A percentile compares a stretch with the other conserved stretches of the same genome.
phyloP scores from a whole-genome alignment of 768 basidiomycete species.

The Pleurotus djamor region DNA sequence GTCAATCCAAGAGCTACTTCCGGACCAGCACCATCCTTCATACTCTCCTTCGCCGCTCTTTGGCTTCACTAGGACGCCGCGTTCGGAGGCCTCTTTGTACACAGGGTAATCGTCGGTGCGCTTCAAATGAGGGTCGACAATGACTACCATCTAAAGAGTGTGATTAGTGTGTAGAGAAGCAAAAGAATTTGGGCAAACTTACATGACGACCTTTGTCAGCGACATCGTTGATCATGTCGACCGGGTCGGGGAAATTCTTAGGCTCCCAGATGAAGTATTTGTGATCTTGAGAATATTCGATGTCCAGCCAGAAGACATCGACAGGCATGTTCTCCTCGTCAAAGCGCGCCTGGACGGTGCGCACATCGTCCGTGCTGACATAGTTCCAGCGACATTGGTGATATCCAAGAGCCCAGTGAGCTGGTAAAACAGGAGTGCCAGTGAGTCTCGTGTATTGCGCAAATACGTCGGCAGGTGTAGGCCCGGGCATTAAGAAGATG shows the following conservation, averaged over 20 bases:
- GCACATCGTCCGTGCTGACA: slow-evolving; percentile 83
- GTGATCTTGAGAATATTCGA: slow-evolving; percentile 92
- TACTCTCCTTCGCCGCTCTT: slow-evolving; percentile 81
- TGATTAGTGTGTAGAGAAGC: background rate
- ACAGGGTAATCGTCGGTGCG: slow-evolving; percentile 76
- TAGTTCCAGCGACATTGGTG: slow-evolving; percentile 99
- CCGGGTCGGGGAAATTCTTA: slow-evolving; percentile 90
- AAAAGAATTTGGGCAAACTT: background rate
- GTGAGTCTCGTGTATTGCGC: slow-evolving; percentile 84
- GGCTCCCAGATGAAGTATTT: slow-evolving; percentile 98
- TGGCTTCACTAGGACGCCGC: slow-evolving; percentile 80
- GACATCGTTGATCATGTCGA: slow-evolving; percentile 90
- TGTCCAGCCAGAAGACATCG: slow-evolving; percentile 97
- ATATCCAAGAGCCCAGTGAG: slow-evolving; percentile 89
- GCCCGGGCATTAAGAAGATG: slow-evolving; percentile 90
- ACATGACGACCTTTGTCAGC: slow-evolving; percentile 86
- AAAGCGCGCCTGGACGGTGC: slow-evolving; percentile 81
- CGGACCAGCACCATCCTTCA: slow-evolving; percentile 99
- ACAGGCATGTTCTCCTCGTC: slow-evolving; percentile 95
- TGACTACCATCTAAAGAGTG: slow-evolving; percentile 87
- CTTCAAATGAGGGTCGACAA: slow-evolving; percentile 96
- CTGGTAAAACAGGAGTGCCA: slow-evolving; percentile 84
- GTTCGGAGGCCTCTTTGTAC: slow-evolving; percentile 81
- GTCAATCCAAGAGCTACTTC: slow-evolving; percentile 95
- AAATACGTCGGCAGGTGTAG: slow-evolving; percentile 79